A percentile compares a stretch with the other conserved stretches of the same genome.
Evolutionary conservation across 2,329 filamentous ascomycete genomes (phyloP).

Genomic region (Drechslerella dactyloides): DNA sequence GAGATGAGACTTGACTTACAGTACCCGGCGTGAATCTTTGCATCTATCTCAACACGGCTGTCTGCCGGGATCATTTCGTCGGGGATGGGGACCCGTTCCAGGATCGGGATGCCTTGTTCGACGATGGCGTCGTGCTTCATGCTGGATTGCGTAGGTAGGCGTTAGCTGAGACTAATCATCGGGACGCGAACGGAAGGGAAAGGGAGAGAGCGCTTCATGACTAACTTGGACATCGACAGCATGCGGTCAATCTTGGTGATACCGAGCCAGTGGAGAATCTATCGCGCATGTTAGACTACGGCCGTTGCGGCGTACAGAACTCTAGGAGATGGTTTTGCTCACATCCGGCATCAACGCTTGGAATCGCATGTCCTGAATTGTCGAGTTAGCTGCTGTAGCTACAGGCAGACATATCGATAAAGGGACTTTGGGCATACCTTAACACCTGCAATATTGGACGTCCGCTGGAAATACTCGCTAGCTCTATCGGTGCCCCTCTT

Average conservation of each 20-base stretch:
- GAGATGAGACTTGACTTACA: constrained; percentile 62
- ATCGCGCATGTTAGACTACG: constrained; percentile 17
- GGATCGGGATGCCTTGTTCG: constrained; percentile 82
- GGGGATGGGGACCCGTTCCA: constrained; percentile 88
- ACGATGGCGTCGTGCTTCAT: constrained; percentile 94
- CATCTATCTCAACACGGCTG: constrained; percentile 97
- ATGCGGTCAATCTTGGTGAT: constrained; percentile 99
- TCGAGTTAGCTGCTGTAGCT: constrained; percentile 48
- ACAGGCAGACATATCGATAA: background rate
- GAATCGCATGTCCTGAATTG: constrained; percentile 77
- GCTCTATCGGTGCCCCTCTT: constrained; percentile 80
- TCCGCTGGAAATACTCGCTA: constrained; percentile 89
- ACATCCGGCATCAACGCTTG: constrained; percentile 93
- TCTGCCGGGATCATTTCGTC: constrained; percentile 93
- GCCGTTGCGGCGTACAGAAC: background rate
- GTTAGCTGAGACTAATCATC: constrained; percentile 7
- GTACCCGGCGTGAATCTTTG: constrained; percentile 86
- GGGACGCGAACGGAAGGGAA: constrained; percentile 13
- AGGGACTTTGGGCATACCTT: constrained; percentile 64
- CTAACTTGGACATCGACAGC: constrained; percentile 95
- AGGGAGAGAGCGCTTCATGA: constrained; percentile 54
- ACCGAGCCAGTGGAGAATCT: constrained; percentile 92
- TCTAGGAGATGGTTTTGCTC: constrained; percentile 42
- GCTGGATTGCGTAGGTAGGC: constrained; percentile 59
- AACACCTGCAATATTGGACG: constrained; percentile 94